phyloP scores from a whole-genome alignment of 192 early-diverging fungal species.

The Rhizophagus sp. region DNA sequence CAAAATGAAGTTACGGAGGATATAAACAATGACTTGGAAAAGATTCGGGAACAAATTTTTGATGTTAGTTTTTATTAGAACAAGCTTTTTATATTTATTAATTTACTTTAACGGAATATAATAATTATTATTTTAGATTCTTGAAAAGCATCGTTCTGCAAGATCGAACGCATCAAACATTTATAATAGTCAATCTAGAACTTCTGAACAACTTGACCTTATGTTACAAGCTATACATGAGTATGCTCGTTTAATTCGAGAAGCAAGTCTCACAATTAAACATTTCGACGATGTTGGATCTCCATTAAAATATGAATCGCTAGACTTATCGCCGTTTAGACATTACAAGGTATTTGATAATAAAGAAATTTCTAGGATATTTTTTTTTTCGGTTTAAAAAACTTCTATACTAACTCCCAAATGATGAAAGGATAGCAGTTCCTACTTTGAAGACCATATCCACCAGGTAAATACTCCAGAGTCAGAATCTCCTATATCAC shows the following conservation, averaged over 20 bases:
- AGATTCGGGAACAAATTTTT: conserved; percentile 28
- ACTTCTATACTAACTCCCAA: neutral
- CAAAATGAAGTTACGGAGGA: conserved; percentile 22
- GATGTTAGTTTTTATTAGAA: conserved; percentile 4
- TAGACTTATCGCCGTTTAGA: conserved; percentile 30
- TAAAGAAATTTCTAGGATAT: neutral
- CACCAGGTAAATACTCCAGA: neutral
- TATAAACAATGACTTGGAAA: conserved; percentile 32
- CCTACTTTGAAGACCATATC: conserved; percentile 30
- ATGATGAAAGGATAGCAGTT: conserved; percentile 23
- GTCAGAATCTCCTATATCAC: neutral
- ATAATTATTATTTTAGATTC: conserved; percentile 13
- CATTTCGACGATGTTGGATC: conserved; percentile 29
- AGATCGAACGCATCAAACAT: conserved; percentile 2
- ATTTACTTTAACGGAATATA: too few species aligned
- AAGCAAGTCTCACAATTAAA: conserved; percentile 27
- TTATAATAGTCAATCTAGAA: conserved; percentile 20
- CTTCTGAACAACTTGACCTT: conserved; percentile 24
- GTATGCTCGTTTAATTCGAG: conserved; percentile 30
- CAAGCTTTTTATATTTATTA: too few species aligned
- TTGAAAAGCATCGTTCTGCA: conserved; percentile 22
- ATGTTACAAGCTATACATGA: conserved; percentile 34
- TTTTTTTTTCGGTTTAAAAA: neutral
- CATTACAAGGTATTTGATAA: conserved; percentile 7
- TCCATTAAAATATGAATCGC: conserved; percentile 25